A percentile compares a stretch with the other conserved stretches of the same genome.
Evolutionary conservation across 2,329 filamentous ascomycete species (phyloP).

Genomic region (Colletotrichum agaves): DNA sequence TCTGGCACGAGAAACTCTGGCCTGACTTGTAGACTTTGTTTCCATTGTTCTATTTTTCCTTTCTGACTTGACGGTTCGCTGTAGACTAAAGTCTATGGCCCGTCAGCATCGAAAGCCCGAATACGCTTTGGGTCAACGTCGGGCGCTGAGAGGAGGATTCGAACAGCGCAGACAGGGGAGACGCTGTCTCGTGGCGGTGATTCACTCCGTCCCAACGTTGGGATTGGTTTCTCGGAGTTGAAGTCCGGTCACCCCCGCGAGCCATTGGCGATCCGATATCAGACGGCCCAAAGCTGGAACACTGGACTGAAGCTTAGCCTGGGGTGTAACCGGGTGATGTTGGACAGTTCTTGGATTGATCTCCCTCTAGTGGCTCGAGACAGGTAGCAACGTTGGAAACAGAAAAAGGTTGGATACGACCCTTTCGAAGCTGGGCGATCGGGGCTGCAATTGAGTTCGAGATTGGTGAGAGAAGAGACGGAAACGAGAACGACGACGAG

Average conservation of each 20-base stretch:
- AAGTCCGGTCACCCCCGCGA: conserved; percentile 16
- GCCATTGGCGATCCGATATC: conserved; percentile 28
- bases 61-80: conserved; percentile 6
- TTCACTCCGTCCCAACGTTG: conserved; percentile 28
- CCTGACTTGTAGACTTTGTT: conserved; percentile 24
- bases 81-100: background rate
- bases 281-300: conserved; percentile 35
- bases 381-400: background rate
- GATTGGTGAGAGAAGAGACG: background rate
- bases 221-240: conserved; percentile 19
- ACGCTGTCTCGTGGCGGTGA: conserved; percentile 9
- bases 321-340: conserved; percentile 3
- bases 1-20: background rate
- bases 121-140: background rate
- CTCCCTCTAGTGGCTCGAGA: background rate
- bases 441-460: conserved; percentile 9
- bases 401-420: background rate
- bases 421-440: background rate
- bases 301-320: conserved; percentile 29
- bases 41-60: background rate
- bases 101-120: background rate
- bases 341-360: background rate
- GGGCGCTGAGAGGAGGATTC: background rate
- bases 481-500: background rate
- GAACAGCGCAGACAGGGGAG: background rate